Evolutionary conservation across 495 filamentous ascomycete genomes (phyloP).

Genomic region (Cairneyella variabilis): DNA sequence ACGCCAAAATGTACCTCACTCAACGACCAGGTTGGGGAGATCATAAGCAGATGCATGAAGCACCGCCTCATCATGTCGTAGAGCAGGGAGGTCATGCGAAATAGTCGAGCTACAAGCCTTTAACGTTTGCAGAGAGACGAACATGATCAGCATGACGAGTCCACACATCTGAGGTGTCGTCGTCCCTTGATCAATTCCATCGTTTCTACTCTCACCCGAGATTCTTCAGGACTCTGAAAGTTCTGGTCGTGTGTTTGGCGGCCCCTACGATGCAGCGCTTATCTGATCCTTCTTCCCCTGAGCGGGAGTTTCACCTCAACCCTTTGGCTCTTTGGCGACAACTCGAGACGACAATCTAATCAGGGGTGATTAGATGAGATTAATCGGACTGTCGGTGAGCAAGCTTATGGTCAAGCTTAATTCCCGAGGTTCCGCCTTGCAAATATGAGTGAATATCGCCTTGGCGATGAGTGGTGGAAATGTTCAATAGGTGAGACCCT

Average conservation of each 20-base stretch:
- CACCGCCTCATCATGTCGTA: neutral
- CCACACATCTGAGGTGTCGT: too few species aligned
- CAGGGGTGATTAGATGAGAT: constrained; percentile 8
- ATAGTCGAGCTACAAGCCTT: neutral
- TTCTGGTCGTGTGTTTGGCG: neutral
- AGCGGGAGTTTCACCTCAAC: neutral
- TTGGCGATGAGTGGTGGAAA: neutral
- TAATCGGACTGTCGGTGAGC: neutral
- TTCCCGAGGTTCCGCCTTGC: too few species aligned
- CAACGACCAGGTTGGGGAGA: too few species aligned
- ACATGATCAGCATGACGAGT: neutral
- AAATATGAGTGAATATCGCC: neutral
- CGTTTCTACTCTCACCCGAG: too few species aligned
- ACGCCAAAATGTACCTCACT: neutral
- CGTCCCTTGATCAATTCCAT: too few species aligned
- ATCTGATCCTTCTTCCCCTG: constrained; percentile 10
- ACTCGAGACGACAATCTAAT: constrained; percentile 1
- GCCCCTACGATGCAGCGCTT: constrained; percentile 1
- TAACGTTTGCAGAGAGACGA: neutral
- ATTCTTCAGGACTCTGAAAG: neutral
- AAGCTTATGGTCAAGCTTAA: too few species aligned
- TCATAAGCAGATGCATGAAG: neutral
- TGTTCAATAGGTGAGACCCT: neutral
- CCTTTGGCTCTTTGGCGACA: neutral
- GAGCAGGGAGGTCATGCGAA: neutral